These are phyloP conservation scores for Zarea fungicola DNA, from an alignment of 2,329 filamentous ascomycete genomes.

Conservation along the genomic window DNA sequence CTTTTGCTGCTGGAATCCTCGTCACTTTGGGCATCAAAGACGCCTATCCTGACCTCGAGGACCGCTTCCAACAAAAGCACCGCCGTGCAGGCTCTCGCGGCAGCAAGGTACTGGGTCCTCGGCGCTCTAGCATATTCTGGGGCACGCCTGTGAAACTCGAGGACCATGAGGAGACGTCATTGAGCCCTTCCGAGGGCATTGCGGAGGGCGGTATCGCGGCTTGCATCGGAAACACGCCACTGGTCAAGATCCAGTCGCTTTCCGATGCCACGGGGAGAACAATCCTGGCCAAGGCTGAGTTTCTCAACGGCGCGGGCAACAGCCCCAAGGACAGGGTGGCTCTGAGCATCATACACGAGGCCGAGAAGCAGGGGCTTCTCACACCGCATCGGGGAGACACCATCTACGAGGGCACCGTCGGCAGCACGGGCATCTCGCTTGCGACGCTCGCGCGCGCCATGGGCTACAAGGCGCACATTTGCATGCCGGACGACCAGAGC, in stretches of 20 bases:
- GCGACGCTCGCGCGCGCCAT: constrained; percentile 81
- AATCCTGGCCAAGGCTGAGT: constrained; percentile 92
- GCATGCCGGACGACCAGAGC: constrained; percentile 91
- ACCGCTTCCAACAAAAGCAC: constrained; percentile 50
- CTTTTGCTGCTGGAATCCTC: constrained; percentile 73
- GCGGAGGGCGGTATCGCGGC: constrained; percentile 78
- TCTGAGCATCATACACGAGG: constrained; percentile 77
- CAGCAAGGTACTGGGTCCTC: constrained; percentile 13
- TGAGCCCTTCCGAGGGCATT: constrained; percentile 23
- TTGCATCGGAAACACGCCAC: constrained; percentile 87
- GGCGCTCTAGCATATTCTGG: constrained; percentile 41
- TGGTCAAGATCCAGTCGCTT: constrained; percentile 79
- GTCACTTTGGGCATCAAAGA: constrained; percentile 76
- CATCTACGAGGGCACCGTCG: constrained; percentile 96
- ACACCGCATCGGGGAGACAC: constrained; percentile 80
- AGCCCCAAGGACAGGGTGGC: constrained; percentile 95
- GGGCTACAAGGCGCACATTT: constrained; percentile 91
- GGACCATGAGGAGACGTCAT: constrained; percentile 42
- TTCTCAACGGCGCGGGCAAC: constrained; percentile 89
- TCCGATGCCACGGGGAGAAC: constrained; percentile 82
- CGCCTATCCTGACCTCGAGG: constrained; percentile 68
- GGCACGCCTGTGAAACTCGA: constrained; percentile 47
- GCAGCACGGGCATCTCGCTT: constrained; percentile 91
- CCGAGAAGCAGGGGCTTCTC: constrained; percentile 72
- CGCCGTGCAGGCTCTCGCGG: constrained; percentile 18